Evolutionary conservation across 495 filamentous ascomycete genomes (phyloP), one percentile per base, ranked within the genome.

Genomic region (Pyrenula massariospora): DNA sequence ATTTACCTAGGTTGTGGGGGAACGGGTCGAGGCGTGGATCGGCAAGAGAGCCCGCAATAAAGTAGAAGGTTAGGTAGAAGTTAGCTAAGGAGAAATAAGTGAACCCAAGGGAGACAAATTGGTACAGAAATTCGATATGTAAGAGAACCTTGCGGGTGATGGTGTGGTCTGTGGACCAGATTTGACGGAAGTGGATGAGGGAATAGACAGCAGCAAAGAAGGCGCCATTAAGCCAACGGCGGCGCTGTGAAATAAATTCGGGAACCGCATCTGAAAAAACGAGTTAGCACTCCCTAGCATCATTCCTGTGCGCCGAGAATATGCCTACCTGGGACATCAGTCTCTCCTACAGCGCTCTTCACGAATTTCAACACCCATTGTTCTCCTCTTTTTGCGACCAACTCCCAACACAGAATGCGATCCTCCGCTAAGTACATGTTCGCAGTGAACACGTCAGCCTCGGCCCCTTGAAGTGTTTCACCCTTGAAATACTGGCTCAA

Each of bases 351-450:
- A 52, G 92, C 93, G 55, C 81, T 85, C 76, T 95, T 95, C 22
- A 99, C 94, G 62, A 97, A 99, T 65, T 96, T 94, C 70, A 99
- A 70, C 61, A 97, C 89, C 94, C 94, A 99, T 68, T 88, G 80
- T 72, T 96, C 93, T 62, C 85, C 87, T 58, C 89, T 75, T 73
- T 99, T 99, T 1, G 93, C 92, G 5, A 99, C 93, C 54, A 99
- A 70, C 80, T 99, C 94, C 92, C 92, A 99, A 71, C 94, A 99
- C 15, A 99, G 77, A 69, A 99, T 99, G 71, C 94, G 86, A 74
- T 99, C 94, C 67, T 99, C 94, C 12, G 94, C 94, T 50, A 99
- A 76, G 64, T 97, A 97, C 94, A 99, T 99, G 64, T 99, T 99
- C 3, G 94, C 94, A 0, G 94, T 97, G 65, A 99, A 99, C 5